Evolutionary conservation across 1,284 basidiomycete species (phyloP), one percentile per base, ranked within the genome.

Genomic region (Termitomyces sp.): DNA sequence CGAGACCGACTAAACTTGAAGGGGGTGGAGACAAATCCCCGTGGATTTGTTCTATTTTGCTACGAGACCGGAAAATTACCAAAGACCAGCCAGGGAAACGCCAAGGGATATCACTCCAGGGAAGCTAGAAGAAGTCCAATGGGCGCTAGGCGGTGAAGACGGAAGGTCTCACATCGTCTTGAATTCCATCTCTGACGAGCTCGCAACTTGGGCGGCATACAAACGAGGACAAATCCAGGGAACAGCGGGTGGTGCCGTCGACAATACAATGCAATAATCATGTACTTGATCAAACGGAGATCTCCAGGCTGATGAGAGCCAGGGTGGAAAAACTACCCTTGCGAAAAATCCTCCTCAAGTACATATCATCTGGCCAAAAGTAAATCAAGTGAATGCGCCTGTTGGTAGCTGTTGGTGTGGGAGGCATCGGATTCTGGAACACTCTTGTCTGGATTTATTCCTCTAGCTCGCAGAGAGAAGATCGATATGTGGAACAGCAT

Each of bases 251-350:
- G 11, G 31, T 34, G 33, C 33, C 33, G 24, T 43, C 14, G n/a
- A 35, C 21, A n/a, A n/a, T n/a, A n/a, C 28, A 37, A 39, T 31
- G 26, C 11, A 40, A 30, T 30, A 28, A n/a, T n/a, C n/a, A n/a
- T n/a, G n/a, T n/a, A n/a, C 5, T 18, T 38, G 14, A 37, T 50
- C 42, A 8, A 14, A 19, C 55, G 55, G 55, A 53, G 51, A 56
- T 56, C 51, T 56, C 55, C 55, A 2, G n/a, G n/a, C 9, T 56
- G 55, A 56, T 56, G 34, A 44, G 18, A 38, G 39, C n/a, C 49
- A 56, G 55, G 55, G 55, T 53, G 43, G 48, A 37, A n/a, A n/a
- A n/a, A 6, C 2, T 5, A 11, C 33, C 21, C 30, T 48, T 56
- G 51, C 47, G 55, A 50, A 56, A 24, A 41, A 45, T 7, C 18